These are phyloP conservation scores for Kodamaea hsintzibuensis DNA, from an alignment of 805 yeast species.

Conservation along the genomic window DNA sequence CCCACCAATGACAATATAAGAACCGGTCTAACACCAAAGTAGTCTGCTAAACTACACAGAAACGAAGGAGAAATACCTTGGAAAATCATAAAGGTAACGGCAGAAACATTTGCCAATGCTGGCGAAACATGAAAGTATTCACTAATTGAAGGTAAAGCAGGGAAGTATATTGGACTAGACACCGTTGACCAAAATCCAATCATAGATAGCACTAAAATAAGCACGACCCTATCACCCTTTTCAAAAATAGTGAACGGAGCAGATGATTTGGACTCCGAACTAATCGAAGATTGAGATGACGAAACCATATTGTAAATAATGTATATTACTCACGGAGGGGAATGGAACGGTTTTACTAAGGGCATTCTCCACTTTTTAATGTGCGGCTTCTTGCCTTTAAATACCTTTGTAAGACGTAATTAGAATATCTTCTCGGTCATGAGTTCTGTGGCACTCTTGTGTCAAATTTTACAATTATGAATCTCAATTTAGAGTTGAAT, in stretches of 20 bases:
- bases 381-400: background rate
- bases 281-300: background rate
- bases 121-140: slow-evolving; percentile 54
- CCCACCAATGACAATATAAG: slow-evolving; percentile 53
- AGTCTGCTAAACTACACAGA: slow-evolving; percentile 68
- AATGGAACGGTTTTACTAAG: background rate
- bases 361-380: background rate
- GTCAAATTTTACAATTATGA: background rate
- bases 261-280: background rate
- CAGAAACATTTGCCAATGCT: slow-evolving; percentile 66
- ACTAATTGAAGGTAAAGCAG: slow-evolving; percentile 65
- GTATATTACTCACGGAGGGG: background rate
- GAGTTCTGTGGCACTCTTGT: background rate
- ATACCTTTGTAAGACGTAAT: background rate
- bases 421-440: background rate
- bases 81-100: slow-evolving; percentile 71
- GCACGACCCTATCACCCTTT: slow-evolving; percentile 35
- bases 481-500: background rate
- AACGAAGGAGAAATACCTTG: slow-evolving; percentile 79
- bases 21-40: slow-evolving; percentile 70
- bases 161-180: slow-evolving; percentile 79
- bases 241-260: slow-evolving; percentile 45
- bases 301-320: background rate
- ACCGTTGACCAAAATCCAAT: slow-evolving; percentile 68
- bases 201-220: slow-evolving; percentile 42